phyloP scores from a whole-genome alignment of 306 rosid species.

The Calophaca sinica region DNA sequence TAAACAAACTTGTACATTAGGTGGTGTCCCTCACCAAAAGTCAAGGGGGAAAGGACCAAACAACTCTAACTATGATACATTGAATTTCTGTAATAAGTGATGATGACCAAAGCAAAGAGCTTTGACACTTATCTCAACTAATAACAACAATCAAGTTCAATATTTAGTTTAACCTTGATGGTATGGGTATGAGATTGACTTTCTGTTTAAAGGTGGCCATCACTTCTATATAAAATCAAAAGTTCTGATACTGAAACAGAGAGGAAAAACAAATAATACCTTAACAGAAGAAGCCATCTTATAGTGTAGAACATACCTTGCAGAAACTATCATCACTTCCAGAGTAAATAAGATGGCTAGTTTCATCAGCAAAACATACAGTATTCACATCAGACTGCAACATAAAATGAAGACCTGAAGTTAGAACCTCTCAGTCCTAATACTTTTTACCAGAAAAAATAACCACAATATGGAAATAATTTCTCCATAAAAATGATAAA shows the following conservation, averaged over 20 bases:
- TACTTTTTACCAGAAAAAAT: neutral
- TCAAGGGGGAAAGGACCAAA: neutral
- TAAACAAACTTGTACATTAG: slow-evolving; percentile 47
- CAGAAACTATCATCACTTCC: slow-evolving; percentile 96
- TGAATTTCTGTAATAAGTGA: slow-evolving; percentile 13
- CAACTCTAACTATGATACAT: slow-evolving; percentile 8
- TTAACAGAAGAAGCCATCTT: slow-evolving; percentile 28
- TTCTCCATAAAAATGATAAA: slow-evolving; percentile 2
- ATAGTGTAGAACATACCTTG: slow-evolving; percentile 66
- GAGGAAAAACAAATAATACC: slow-evolving; percentile 9
- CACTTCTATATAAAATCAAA: slow-evolving; percentile 32
- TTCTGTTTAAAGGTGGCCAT: slow-evolving; percentile 26
- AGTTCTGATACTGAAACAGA: slow-evolving; percentile 20
- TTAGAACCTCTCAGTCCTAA: slow-evolving; percentile 35
- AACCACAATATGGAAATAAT: slow-evolving; percentile 18
- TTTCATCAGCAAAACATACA: slow-evolving; percentile 94
- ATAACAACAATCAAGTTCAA: slow-evolving; percentile 28
- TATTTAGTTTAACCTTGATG: slow-evolving; percentile 16
- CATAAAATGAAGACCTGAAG: slow-evolving; percentile 43
- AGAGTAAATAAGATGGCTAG: slow-evolving; percentile 91
- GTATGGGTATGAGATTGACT: slow-evolving; percentile 19
- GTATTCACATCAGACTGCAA: slow-evolving; percentile 93
- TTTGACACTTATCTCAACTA: slow-evolving; percentile 19
- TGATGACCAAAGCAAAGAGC: slow-evolving; percentile 23
- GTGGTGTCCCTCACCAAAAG: slow-evolving; percentile 2